These are phyloP conservation scores for Cercospora canescens DNA, from an alignment of 2,329 filamentous ascomycete species.

Conservation along the genomic window DNA sequence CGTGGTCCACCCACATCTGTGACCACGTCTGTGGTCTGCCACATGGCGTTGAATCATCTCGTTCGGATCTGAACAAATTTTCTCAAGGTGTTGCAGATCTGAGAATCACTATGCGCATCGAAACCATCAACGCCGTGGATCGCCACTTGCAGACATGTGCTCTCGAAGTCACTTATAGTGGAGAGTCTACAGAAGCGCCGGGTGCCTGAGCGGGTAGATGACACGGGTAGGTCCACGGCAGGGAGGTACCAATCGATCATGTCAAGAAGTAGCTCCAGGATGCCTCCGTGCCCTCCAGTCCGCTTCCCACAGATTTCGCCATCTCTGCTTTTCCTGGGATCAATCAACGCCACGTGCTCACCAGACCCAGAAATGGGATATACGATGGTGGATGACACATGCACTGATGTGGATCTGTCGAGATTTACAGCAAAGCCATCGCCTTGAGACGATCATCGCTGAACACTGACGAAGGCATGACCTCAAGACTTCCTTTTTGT, in stretches of 20 bases:
- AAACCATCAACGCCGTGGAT: background rate
- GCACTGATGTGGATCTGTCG: background rate
- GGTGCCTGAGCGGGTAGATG: background rate
- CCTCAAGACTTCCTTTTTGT: background rate
- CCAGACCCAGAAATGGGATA: too few relatives aligned
- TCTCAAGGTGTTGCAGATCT: too few relatives aligned
- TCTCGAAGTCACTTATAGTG: background rate
- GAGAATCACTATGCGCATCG: too few relatives aligned
- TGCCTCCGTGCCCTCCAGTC: too few relatives aligned
- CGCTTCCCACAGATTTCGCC: too few relatives aligned
- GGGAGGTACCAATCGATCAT: background rate
- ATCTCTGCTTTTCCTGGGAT: too few relatives aligned
- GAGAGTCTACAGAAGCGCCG: background rate
- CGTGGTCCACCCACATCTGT: background rate
- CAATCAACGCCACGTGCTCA: too few relatives aligned
- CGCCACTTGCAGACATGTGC: background rate
- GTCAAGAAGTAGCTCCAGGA: too few relatives aligned
- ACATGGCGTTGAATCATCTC: background rate
- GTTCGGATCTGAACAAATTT: background rate
- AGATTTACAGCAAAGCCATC: background rate
- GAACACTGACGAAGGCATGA: background rate
- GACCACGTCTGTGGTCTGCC: background rate
- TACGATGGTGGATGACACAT: background rate
- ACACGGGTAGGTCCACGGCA: background rate
- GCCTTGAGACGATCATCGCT: too few relatives aligned